phyloP scores from a whole-genome alignment of 257 asterid genomes.

The Ligustrum vulgare region DNA sequence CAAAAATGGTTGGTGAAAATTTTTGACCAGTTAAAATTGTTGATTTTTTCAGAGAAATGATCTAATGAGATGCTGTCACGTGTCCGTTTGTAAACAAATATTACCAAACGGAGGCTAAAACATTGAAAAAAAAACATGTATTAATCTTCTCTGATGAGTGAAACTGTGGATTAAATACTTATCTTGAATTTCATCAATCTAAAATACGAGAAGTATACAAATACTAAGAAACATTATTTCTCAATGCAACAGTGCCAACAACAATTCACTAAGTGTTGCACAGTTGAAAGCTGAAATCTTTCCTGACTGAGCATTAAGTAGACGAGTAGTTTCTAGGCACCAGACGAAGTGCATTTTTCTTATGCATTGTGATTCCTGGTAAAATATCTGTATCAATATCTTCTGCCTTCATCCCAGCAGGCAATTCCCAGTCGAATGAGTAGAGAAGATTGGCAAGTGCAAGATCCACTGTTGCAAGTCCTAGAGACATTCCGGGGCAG shows the following conservation, averaged over 20 bases:
- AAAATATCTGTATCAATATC: conserved; percentile 38
- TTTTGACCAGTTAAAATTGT: too few species aligned
- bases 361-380: conserved; percentile 52
- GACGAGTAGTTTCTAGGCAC: conserved; percentile 29
- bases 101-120: too few species aligned
- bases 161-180: background rate
- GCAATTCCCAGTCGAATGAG: conserved; percentile 45
- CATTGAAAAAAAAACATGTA: background rate
- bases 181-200: too few species aligned
- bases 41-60: too few species aligned
- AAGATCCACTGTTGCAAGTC: conserved; percentile 42
- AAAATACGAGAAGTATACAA: background rate
- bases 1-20: too few species aligned
- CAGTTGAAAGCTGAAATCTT: background rate
- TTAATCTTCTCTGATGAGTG: background rate
- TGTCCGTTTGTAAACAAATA: too few species aligned
- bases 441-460: conserved; percentile 46
- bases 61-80: too few species aligned
- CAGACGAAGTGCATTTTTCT: conserved; percentile 45
- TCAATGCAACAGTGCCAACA: background rate
- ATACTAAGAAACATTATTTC: background rate
- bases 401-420: conserved; percentile 27
- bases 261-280: background rate
- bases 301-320: background rate
- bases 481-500: conserved; percentile 50